Percentiles rank a stretch among this genome's conserved stretches.
These are phyloP conservation scores for Castanopsis chinensis DNA, from an alignment of 306 rosid genomes.

Conservation along the genomic window DNA sequence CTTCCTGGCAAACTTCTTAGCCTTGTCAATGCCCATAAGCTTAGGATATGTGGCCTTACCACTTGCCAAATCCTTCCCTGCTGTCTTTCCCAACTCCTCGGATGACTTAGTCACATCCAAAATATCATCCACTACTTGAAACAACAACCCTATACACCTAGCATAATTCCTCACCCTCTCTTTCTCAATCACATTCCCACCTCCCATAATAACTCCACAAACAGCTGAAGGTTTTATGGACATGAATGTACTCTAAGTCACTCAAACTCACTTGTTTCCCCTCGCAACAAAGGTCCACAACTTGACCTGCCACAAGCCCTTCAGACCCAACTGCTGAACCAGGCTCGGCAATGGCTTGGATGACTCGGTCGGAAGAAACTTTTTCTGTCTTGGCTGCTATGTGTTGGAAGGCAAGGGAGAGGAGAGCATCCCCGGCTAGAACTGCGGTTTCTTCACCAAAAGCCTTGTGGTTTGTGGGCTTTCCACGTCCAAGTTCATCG, in stretches of 20 bases:
- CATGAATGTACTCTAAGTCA: constrained; percentile 35
- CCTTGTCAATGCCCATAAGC: constrained; percentile 29
- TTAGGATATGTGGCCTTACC: constrained; percentile 42
- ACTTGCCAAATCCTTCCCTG: constrained; percentile 31
- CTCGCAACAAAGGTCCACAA: constrained; percentile 21
- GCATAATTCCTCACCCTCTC: constrained; percentile 37
- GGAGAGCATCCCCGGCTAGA: constrained; percentile 32
- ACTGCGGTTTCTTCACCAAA: constrained; percentile 28
- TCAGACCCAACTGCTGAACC: constrained; percentile 33
- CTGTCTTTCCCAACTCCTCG: constrained; percentile 31
- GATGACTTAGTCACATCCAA: constrained; percentile 36
- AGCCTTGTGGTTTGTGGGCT: constrained; percentile 29
- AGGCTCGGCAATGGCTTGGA: constrained; percentile 27
- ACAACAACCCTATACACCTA: constrained; percentile 31
- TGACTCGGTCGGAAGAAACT: constrained; percentile 9
- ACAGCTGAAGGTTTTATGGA: constrained; percentile 36
- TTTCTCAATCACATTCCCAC: constrained; percentile 21
- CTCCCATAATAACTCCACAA: constrained; percentile 37
- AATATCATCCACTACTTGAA: constrained; percentile 42
- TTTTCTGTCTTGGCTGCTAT: constrained; percentile 19
- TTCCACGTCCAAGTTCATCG: constrained; percentile 25
- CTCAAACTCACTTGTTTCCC: constrained; percentile 19
- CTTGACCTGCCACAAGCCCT: constrained; percentile 42
- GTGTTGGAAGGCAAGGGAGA: constrained; percentile 30
- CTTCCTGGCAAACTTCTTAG: constrained; percentile 12